Evolutionary conservation across 108 stramenopile genomes (phyloP).

Genomic region (Nitzschia palea): DNA sequence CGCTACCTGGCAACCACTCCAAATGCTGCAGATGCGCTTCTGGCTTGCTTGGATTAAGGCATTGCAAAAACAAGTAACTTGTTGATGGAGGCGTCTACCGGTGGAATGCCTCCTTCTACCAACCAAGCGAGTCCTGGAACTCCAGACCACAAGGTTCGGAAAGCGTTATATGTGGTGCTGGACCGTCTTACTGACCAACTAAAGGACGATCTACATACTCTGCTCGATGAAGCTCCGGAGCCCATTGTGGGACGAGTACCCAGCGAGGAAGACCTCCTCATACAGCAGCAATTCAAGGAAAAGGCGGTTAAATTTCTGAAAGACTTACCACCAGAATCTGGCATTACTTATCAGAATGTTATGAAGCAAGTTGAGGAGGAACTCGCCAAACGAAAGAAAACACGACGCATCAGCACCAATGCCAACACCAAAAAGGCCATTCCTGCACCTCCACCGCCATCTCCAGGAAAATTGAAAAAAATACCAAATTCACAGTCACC

Average conservation of each 20-base stretch:
- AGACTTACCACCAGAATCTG: conserved; percentile 3
- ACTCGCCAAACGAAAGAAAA: not conserved
- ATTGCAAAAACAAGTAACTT: too few relatives aligned
- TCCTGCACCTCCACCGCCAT: not conserved
- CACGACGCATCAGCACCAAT: not conserved
- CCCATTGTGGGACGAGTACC: conserved; percentile 4
- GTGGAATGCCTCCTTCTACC: too few relatives aligned
- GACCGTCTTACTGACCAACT: not conserved
- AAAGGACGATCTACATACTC: not conserved
- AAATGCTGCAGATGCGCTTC: too few relatives aligned
- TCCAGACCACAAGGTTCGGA: conserved; percentile 16
- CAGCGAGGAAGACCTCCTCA: conserved; percentile 1
- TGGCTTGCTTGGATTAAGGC: too few relatives aligned
- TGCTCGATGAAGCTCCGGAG: conserved; percentile 13
- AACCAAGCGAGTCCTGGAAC: not conserved
- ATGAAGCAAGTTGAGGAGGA: conserved; percentile 7
- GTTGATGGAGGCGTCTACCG: too few relatives aligned
- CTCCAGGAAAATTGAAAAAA: not conserved
- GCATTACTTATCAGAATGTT: conserved; percentile 5
- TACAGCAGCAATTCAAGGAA: conserved; percentile 1
- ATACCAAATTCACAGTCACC: not conserved
- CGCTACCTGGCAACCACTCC: too few relatives aligned
- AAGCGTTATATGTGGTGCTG: conserved; percentile 1
- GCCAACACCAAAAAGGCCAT: not conserved
- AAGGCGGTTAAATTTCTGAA: conserved; percentile 1